Base-by-base conservation (phyloP, 2,329 filamentous ascomycete species). In the Aureobasidium sp. region DNA sequence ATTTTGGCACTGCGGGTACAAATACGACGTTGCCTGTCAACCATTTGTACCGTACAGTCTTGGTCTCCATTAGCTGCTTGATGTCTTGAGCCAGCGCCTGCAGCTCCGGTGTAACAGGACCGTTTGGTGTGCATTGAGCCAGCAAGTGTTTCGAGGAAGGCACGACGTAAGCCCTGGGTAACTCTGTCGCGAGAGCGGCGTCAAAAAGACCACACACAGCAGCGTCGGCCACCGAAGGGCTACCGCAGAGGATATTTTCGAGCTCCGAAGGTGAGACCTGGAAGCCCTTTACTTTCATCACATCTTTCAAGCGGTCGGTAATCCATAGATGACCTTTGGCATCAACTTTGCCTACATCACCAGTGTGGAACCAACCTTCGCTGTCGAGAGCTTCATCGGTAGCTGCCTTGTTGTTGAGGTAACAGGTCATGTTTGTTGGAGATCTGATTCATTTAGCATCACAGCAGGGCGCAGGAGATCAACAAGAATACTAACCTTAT, bases 11-110 rank as follows among this genome's bases (percentile, higher is more conserved):
- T 5, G 55, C 36, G 1, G 70, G 65, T 11, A 70, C 65, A 42
- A 72, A 71, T 3, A 62, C 60, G n/a, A 62, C 17, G 2, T 44
- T 45, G 12, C 60, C 60, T 8, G 49, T 34, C 47, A 87, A 71
- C 68, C 75, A 74, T 70, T 80, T 81, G 64, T 80, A 76, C 57
- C 74, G 72, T 2, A 78, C 76, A 51, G 80, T 78, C 66, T 76
- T 78, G 63, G 72, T 72, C 55, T 73, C 73, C 17, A 78, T 71
- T 70, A 75, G 78, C 3, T 68, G 67, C n/a, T 78, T 71, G 47
- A 80, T 73, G 27, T 79, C 75, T 61, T 71, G 72, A 29, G 69
- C 77, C 20, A 70, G 68, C 22, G 65, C 67, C 2, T 69, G 68
- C 34, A 68, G 68, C 25, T 70, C 69, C 25, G 68, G 64, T 0